Percentiles rank a stretch among this genome's conserved stretches.
Evolutionary conservation across 2,329 filamentous ascomycete species (phyloP).

Genomic region (Penicillium sp.): DNA sequence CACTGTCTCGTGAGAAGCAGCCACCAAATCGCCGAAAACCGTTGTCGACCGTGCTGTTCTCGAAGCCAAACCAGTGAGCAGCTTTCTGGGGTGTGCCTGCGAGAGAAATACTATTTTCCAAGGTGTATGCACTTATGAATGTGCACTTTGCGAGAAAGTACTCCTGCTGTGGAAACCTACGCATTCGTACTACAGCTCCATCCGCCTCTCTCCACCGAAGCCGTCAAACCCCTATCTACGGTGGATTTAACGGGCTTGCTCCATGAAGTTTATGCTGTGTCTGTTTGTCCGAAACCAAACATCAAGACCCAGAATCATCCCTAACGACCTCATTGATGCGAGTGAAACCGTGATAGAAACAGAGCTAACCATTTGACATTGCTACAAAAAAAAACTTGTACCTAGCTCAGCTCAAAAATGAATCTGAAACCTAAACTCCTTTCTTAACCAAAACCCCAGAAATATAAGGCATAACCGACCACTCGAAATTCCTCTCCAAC

Average conservation of each 20-base stretch:
- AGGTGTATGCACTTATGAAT: conserved; percentile 36
- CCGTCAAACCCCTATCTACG: conserved; percentile 37
- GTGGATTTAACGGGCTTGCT: conserved; percentile 35
- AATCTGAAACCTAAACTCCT: conserved; percentile 2
- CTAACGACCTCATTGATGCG: not conserved
- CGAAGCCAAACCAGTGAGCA: conserved; percentile 21
- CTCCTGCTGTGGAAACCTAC: conserved; percentile 46
- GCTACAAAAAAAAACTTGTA: not conserved
- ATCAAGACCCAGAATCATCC: not conserved
- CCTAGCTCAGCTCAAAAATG: not conserved
- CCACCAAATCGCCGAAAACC: conserved; percentile 4
- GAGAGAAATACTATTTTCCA: conserved; percentile 42
- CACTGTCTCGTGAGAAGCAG: conserved; percentile 8
- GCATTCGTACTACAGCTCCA: conserved; percentile 32
- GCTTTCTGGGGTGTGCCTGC: conserved; percentile 47
- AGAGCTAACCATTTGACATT: conserved; percentile 12
- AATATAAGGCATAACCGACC: conserved; percentile 35
- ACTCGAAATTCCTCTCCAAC: conserved; percentile 36
- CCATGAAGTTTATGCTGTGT: conserved; percentile 36
- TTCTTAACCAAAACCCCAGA: conserved; percentile 37
- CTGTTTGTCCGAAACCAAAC: conserved; percentile 16
- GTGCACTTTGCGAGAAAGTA: conserved; percentile 47
- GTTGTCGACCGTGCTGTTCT: conserved; percentile 12
- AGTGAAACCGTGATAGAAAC: conserved; percentile 3
- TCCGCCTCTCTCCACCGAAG: conserved; percentile 22